Percentiles rank a stretch among this genome's conserved stretches.
Conservation (phyloP, 1,139 yeast species). For the Pichia sp. region DNA sequence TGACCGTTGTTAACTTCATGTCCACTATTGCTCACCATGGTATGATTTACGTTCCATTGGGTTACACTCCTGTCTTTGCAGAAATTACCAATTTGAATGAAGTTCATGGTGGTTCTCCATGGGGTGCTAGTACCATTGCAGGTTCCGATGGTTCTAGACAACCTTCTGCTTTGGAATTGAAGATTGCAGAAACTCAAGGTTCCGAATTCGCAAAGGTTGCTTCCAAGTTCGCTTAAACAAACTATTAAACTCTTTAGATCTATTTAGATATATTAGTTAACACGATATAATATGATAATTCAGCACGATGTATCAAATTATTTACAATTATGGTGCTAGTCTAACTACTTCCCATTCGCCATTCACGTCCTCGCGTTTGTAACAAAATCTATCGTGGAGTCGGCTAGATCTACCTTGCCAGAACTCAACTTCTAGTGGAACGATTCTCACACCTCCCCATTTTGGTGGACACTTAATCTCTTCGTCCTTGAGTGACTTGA, state of each 20-base stretch:
- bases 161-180: constrained; percentile 59
- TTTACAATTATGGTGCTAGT: constrained; percentile 54
- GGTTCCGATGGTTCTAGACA: constrained; percentile 75
- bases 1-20: constrained; percentile 56
- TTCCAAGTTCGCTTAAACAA: constrained; percentile 13
- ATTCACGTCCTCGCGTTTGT: constrained; percentile 44
- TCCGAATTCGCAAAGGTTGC: constrained; percentile 44
- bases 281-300: background rate
- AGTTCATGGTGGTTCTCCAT: constrained; percentile 78
- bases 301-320: background rate
- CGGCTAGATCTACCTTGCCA: constrained; percentile 96
- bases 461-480: constrained; percentile 83
- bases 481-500: constrained; percentile 44
- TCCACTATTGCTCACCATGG: constrained; percentile 76
- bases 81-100: constrained; percentile 55
- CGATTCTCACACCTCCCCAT: constrained; percentile 92
- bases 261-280: background rate
- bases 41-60: constrained; percentile 71
- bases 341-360: constrained; percentile 58
- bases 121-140: constrained; percentile 86
- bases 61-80: constrained; percentile 59
- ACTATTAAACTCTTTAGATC: background rate
- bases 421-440: constrained; percentile 87
- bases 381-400: constrained; percentile 85
- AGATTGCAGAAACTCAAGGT: constrained; percentile 60